phyloP scores from a whole-genome alignment of 192 early-diverging fungal genomes.

The Podila verticillata region DNA sequence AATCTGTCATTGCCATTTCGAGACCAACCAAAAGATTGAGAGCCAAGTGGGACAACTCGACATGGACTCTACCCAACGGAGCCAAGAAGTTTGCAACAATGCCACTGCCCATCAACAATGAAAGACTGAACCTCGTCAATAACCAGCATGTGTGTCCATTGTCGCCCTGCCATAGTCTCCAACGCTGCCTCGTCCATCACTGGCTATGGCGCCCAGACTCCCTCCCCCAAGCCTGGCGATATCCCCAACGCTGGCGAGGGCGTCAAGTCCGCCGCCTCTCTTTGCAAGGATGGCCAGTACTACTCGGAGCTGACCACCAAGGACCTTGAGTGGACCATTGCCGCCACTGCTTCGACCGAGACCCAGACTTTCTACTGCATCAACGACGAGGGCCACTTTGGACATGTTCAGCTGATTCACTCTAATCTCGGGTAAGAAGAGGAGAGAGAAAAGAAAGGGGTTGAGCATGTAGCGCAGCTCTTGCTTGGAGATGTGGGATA shows the following conservation, averaged over 20 bases:
- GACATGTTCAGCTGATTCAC: slow-evolving; percentile 93
- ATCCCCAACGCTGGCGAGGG: slow-evolving; percentile 46
- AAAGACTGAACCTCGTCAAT: background rate
- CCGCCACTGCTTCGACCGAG: slow-evolving; percentile 84
- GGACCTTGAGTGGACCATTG: slow-evolving; percentile 76
- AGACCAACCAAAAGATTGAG: background rate
- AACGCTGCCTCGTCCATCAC: slow-evolving; percentile 27
- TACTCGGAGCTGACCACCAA: slow-evolving; percentile 60
- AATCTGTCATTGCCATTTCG: background rate
- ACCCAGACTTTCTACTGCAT: slow-evolving; percentile 89
- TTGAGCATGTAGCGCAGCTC: too few relatives aligned
- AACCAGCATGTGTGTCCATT: too few relatives aligned
- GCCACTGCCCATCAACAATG: background rate
- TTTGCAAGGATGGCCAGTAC: slow-evolving; percentile 53
- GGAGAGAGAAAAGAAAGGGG: slow-evolving; percentile 3
- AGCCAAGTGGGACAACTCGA: too few relatives aligned
- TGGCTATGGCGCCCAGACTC: slow-evolving; percentile 21
- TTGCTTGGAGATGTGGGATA: background rate
- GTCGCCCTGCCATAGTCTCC: slow-evolving; percentile 2
- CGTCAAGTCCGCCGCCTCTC: slow-evolving; percentile 45
- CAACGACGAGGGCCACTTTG: slow-evolving; percentile 75
- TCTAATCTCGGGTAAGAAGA: slow-evolving; percentile 76
- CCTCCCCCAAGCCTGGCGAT: slow-evolving; percentile 37
- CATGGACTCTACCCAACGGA: too few relatives aligned
- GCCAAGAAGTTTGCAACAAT: too few relatives aligned